phyloP scores from a whole-genome alignment of 176 grass and related monocot genomes.

The Carex littledalei region DNA sequence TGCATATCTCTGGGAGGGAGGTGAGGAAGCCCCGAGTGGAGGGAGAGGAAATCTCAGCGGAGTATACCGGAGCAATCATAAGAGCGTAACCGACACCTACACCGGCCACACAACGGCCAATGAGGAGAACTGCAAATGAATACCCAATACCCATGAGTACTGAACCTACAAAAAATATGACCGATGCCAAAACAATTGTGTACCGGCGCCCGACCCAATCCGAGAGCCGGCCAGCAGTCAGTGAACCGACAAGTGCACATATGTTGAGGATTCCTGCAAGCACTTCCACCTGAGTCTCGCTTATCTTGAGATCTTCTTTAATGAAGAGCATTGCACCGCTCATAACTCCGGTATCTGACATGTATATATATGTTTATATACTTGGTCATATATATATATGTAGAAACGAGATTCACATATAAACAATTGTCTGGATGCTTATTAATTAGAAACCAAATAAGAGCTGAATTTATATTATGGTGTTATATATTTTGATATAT shows the following conservation, averaged over 20 bases:
- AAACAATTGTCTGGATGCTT: neutral
- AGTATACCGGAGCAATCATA: conserved; percentile 86
- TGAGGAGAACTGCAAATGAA: conserved; percentile 54
- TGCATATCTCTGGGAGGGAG: conserved; percentile 82
- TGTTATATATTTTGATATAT: neutral
- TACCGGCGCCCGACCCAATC: conserved; percentile 85
- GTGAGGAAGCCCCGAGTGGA: conserved; percentile 71
- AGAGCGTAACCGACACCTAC: conserved; percentile 76
- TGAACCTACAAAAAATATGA: conserved; percentile 73
- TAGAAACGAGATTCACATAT: neutral
- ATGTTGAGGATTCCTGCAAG: conserved; percentile 84
- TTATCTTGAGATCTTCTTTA: conserved; percentile 59
- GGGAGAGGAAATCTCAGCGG: conserved; percentile 65
- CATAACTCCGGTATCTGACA: conserved; percentile 54
- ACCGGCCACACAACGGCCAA: conserved; percentile 75
- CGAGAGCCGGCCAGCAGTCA: conserved; percentile 66
- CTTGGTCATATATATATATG: conserved; percentile 33
- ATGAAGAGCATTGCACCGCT: conserved; percentile 65
- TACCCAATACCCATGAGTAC: conserved; percentile 59
- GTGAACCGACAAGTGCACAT: conserved; percentile 68
- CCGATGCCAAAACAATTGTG: conserved; percentile 79
- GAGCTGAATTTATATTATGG: neutral
- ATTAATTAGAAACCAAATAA: neutral
- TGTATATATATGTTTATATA: neutral
- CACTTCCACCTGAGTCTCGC: conserved; percentile 59